Conservation (phyloP, 148 eudicot species). For the Talinum fruticosum region DNA sequence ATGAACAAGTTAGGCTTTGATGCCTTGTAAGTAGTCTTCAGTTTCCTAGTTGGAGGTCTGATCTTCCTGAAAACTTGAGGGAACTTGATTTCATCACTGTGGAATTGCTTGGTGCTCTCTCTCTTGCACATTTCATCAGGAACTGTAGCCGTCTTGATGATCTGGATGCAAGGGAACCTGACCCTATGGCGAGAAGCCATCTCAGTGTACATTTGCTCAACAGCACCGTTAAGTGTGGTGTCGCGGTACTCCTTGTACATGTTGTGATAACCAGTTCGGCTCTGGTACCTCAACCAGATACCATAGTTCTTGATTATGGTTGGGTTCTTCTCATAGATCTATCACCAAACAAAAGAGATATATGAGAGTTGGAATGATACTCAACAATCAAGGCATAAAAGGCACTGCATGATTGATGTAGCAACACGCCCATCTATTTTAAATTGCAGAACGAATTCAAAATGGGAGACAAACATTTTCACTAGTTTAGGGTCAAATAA, state of each 20-base stretch:
- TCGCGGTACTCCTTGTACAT: too few species aligned
- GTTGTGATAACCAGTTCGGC: constrained; percentile 18
- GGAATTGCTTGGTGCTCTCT: constrained; percentile 23
- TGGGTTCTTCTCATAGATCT: constrained; percentile 19
- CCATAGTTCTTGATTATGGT: constrained; percentile 32
- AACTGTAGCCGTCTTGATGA: not conserved
- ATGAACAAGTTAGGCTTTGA: constrained; percentile 8
- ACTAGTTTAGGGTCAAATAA: not conserved
- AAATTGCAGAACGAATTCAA: not conserved
- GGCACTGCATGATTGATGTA: not conserved
- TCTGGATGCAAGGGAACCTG: too few species aligned
- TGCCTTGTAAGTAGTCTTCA: constrained; percentile 16
- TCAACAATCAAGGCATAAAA: not conserved
- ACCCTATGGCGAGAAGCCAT: too few species aligned
- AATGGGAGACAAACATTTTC: not conserved
- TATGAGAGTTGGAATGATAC: not conserved
- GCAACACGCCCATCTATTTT: not conserved
- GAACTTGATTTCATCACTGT: constrained; percentile 29
- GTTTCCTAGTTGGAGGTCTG: constrained; percentile 31
- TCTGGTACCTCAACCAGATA: constrained; percentile 29
- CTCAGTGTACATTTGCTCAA: too few species aligned
- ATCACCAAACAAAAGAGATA: not conserved
- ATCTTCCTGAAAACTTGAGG: constrained; percentile 28
- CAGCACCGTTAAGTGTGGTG: too few species aligned
- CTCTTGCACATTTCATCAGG: not conserved